Percentiles rank a stretch among this genome's conserved stretches.
These are phyloP conservation scores for Litsea cubeba DNA, from an alignment of 164 flowering plant species.

Conservation along the genomic window DNA sequence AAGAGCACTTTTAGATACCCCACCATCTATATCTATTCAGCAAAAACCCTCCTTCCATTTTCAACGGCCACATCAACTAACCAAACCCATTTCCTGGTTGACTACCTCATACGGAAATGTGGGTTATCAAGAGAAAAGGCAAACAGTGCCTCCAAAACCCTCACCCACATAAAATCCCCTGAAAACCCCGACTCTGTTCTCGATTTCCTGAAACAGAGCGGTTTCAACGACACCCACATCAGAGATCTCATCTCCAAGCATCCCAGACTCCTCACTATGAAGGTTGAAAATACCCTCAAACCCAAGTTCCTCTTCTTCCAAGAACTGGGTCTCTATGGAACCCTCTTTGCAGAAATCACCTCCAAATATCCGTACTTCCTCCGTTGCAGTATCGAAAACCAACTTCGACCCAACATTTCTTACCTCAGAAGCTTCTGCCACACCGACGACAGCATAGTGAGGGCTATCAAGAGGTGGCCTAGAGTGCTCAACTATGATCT, in stretches of 20 bases:
- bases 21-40: too few relatives aligned
- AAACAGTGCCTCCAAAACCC: neutral
- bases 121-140: conserved; percentile 2
- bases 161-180: neutral
- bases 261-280: neutral
- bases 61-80: neutral
- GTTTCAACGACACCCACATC: conserved; percentile 16
- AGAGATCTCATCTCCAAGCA: neutral
- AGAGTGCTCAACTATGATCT: neutral
- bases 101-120: conserved; percentile 7
- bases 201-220: conserved; percentile 5
- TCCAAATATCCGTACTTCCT: neutral
- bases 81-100: neutral
- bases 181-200: neutral
- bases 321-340: conserved; percentile 10
- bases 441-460: neutral
- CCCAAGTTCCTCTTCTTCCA: conserved; percentile 9
- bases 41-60: neutral
- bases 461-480: conserved; percentile 1
- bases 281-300: conserved; percentile 8
- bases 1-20: too few relatives aligned
- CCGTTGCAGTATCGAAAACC: neutral
- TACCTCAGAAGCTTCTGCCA: neutral
- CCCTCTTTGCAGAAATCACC: conserved; percentile 4
- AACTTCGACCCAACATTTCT: neutral